These are phyloP conservation scores for Rhododendron williamsianum DNA, from an alignment of 148 eudicot genomes.

Conservation along the genomic window DNA sequence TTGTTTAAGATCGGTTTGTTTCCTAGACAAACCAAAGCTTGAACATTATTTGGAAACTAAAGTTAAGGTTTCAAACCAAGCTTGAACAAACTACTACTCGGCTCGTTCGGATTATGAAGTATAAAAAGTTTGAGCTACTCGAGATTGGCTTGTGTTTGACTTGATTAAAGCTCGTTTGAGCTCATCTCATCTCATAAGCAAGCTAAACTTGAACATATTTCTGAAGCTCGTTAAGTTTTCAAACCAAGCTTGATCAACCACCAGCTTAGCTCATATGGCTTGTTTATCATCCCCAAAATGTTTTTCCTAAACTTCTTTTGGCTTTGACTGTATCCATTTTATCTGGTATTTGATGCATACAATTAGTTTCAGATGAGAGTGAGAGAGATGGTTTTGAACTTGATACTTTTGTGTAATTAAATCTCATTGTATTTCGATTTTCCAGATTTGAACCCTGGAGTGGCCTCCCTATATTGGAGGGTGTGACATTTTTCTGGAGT, in stretches of 20 bases:
- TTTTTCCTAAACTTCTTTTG: background rate
- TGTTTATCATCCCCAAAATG: background rate
- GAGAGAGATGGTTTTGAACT: too few relatives aligned
- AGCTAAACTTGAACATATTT: background rate
- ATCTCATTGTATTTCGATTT: background rate
- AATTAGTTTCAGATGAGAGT: background rate
- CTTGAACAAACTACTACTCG: background rate
- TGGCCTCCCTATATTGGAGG: background rate
- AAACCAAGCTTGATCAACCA: background rate
- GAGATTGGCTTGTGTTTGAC: background rate
- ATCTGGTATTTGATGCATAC: too few relatives aligned
- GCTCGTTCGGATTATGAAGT: background rate
- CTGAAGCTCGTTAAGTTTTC: background rate
- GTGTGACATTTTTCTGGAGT: background rate
- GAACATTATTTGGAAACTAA: background rate
- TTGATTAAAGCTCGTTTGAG: background rate
- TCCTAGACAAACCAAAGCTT: background rate
- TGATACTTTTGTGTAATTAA: background rate
- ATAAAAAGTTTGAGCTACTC: background rate
- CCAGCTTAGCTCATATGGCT: too few relatives aligned
- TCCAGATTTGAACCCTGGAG: slow-evolving; percentile 11
- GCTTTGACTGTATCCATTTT: background rate
- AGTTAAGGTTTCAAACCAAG: background rate
- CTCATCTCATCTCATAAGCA: background rate
- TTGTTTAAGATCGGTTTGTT: background rate